phyloP scores from a whole-genome alignment of 106 monocot species.

The Triglochin maritima region DNA sequence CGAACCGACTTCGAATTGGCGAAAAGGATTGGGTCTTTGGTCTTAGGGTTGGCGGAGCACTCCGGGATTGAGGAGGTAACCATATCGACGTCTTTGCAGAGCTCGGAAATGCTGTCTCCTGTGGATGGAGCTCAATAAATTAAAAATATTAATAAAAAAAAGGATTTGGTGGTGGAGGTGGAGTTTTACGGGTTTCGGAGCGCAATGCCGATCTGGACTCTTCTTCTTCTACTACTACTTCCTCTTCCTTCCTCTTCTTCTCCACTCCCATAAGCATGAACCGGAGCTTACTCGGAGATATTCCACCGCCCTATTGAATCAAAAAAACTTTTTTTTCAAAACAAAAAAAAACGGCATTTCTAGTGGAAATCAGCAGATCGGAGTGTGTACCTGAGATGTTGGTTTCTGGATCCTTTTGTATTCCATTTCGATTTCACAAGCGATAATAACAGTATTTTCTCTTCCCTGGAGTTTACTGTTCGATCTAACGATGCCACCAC shows the following conservation, averaged over 20 bases:
- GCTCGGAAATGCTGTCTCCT: conserved; percentile 28
- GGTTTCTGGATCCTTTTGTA: conserved; percentile 12
- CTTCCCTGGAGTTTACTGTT: not conserved
- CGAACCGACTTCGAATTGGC: conserved; percentile 6
- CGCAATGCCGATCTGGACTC: conserved; percentile 12
- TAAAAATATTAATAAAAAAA: too few species aligned
- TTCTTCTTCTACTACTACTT: conserved; percentile 5
- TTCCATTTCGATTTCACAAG: not conserved
- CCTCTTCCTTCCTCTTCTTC: conserved; percentile 31
- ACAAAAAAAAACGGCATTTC: not conserved
- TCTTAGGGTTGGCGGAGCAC: conserved; percentile 3
- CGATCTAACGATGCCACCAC: too few species aligned
- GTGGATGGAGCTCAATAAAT: not conserved
- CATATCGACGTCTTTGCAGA: conserved; percentile 41
- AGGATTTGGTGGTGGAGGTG: too few species aligned
- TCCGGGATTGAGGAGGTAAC: conserved; percentile 29
- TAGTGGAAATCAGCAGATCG: not conserved
- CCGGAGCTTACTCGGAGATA: conserved; percentile 54
- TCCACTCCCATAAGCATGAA: conserved; percentile 58
- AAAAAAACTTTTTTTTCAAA: not conserved
- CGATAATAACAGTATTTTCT: not conserved
- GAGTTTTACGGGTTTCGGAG: too few species aligned
- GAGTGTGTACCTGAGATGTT: not conserved
- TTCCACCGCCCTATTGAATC: conserved; percentile 14
- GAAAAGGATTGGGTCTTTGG: not conserved